phyloP scores from a whole-genome alignment of 345 rosid species.

The Populus ilicifolia region DNA sequence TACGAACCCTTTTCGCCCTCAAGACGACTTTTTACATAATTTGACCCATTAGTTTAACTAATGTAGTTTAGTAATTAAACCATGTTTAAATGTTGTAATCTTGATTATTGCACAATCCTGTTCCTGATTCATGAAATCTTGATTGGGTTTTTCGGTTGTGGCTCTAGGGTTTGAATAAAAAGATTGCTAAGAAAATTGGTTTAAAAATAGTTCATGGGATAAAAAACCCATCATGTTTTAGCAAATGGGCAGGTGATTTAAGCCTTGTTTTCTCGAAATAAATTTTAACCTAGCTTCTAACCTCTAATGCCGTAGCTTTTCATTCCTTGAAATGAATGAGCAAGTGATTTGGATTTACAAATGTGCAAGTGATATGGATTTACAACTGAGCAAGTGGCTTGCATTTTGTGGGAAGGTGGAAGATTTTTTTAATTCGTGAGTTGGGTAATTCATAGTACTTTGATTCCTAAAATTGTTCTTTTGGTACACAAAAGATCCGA shows the following conservation, averaged over 20 bases:
- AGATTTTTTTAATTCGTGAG: not conserved
- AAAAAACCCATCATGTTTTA: not conserved
- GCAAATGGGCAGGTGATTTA: not conserved
- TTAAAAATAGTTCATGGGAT: not conserved
- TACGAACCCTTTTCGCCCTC: not conserved
- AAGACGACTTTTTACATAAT: not conserved
- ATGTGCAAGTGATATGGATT: not conserved
- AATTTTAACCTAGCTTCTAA: not conserved
- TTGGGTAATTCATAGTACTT: slow-evolving; percentile 5
- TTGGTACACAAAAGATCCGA: slow-evolving; percentile 50
- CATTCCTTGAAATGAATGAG: not conserved
- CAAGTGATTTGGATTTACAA: not conserved
- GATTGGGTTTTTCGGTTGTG: not conserved
- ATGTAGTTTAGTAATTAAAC: not conserved
- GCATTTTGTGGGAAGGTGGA: not conserved
- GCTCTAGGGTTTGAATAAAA: not conserved
- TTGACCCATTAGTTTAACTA: not conserved
- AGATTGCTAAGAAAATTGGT: not conserved
- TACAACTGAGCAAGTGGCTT: too few species aligned
- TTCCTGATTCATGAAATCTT: not conserved
- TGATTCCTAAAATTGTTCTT: slow-evolving; percentile 39
- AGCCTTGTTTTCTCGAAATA: not conserved
- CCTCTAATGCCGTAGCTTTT: not conserved
- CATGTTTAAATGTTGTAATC: not conserved
- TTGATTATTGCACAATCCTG: not conserved